Percentiles rank a stretch among this genome's conserved stretches.
phyloP scores from a whole-genome alignment of 768 basidiomycete genomes.

The Xerocomus brunneocitrinus region DNA sequence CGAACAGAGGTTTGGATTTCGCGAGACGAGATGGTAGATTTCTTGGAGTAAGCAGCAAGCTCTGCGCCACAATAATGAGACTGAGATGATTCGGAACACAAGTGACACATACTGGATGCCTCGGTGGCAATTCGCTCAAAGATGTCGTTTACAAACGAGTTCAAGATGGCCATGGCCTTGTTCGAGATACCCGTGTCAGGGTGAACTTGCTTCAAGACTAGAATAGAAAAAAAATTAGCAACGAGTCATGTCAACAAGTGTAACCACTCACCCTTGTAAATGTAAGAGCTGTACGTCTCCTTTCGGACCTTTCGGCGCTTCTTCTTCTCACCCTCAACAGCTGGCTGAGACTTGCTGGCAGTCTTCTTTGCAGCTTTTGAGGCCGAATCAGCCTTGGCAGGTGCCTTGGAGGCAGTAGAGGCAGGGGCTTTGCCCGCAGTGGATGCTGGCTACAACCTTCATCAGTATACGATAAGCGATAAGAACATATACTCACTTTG shows the following conservation, averaged over 20 bases:
- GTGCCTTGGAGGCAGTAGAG: too few relatives aligned
- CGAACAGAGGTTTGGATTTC: slow-evolving; percentile 86
- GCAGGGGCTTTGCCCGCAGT: slow-evolving; percentile 37
- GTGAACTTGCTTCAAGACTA: slow-evolving; percentile 88
- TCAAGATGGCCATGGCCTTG: slow-evolving; percentile 49
- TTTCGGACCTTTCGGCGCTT: slow-evolving; percentile 75
- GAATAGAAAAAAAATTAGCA: background rate
- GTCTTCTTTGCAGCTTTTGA: slow-evolving; percentile 50
- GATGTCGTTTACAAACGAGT: slow-evolving; percentile 83
- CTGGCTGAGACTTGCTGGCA: slow-evolving; percentile 48
- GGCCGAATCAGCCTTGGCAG: too few relatives aligned
- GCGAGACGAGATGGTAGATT: slow-evolving; percentile 87
- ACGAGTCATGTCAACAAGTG: background rate
- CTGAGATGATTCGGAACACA: background rate
- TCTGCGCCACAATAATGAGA: slow-evolving; percentile 35
- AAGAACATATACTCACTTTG: slow-evolving; percentile 27
- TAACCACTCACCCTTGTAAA: slow-evolving; percentile 63
- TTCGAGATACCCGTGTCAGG: slow-evolving; percentile 77
- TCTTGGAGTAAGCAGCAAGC: slow-evolving; percentile 83
- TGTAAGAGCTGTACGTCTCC: slow-evolving; percentile 83
- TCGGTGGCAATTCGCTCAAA: slow-evolving; percentile 77
- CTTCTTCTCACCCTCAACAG: slow-evolving; percentile 69
- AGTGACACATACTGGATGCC: slow-evolving; percentile 52
- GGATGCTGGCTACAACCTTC: slow-evolving; percentile 36
- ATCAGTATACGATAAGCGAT: slow-evolving; percentile 12